A percentile compares a stretch with the other conserved stretches of the same genome.
phyloP scores from a whole-genome alignment of 2,329 filamentous ascomycete species.

The Lasiodiplodia sp. region DNA sequence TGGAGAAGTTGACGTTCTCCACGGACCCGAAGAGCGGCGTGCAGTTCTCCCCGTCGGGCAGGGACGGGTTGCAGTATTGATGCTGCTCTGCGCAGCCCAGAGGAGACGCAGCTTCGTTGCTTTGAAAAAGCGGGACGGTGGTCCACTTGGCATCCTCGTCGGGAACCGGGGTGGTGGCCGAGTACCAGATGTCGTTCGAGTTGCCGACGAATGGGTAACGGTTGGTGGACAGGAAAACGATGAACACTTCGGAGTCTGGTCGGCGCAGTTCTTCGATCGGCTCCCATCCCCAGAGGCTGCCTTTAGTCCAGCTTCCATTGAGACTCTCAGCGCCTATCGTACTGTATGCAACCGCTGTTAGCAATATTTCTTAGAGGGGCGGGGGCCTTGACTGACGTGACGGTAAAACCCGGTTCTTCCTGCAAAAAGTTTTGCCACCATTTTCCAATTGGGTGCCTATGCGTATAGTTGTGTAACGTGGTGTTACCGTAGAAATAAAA shows the following conservation, averaged over 20 bases:
- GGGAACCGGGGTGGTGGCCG: not conserved
- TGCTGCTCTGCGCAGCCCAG: not conserved
- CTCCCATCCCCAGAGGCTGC: not conserved
- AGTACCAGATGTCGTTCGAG: not conserved
- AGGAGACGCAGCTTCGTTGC: not conserved
- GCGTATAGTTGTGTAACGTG: no score
- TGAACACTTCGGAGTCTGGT: not conserved
- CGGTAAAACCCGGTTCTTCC: no score
- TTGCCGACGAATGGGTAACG: not conserved
- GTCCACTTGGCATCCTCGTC: no score
- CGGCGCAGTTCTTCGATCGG: not conserved
- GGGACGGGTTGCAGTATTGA: not conserved
- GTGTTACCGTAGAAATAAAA: not conserved
- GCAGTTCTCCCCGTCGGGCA: not conserved
- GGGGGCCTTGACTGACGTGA: no score
- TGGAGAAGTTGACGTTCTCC: no score
- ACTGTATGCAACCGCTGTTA: no score
- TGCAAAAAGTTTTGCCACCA: no score
- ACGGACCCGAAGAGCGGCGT: not conserved
- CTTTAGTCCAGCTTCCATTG: not conserved
- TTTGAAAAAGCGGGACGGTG: not conserved
- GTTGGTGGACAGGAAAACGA: not conserved
- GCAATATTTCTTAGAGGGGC: no score
- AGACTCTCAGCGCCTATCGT: no score
- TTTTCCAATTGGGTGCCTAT: no score